phyloP scores from a whole-genome alignment of 768 basidiomycete genomes.

The Leccinum longicurvipes region DNA sequence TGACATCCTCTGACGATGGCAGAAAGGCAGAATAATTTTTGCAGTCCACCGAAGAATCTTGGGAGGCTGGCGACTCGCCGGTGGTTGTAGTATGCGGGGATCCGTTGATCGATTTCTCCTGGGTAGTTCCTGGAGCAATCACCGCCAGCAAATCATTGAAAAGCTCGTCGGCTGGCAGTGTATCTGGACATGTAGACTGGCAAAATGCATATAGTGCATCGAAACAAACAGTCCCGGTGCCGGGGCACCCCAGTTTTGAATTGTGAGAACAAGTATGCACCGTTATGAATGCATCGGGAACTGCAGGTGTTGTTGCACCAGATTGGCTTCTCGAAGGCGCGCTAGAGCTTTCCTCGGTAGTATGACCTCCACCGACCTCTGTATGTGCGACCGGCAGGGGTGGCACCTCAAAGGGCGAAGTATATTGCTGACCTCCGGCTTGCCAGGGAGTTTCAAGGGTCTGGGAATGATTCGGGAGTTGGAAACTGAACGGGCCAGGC shows the following conservation, averaged over 20 bases:
- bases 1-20: no score
- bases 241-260: not conserved
- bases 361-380: no score
- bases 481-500: not conserved
- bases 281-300: no score
- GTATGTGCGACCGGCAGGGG: not conserved
- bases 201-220: not conserved
- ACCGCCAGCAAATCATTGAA: not conserved
- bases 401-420: not conserved
- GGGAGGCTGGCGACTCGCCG: not conserved
- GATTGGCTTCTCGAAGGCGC: no score
- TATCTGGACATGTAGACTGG: no score
- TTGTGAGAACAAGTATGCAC: not conserved
- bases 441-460: not conserved
- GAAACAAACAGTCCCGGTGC: not conserved
- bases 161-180: not conserved
- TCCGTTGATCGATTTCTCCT: not conserved
- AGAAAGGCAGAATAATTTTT: no score
- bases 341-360: not conserved
- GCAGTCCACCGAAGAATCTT: not conserved
- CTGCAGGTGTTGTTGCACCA: no score
- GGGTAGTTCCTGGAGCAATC: no score
- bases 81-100: not conserved
- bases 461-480: not conserved
- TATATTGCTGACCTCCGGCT: not conserved